Evolutionary conservation across 352 stramenopile genomes (phyloP).

Genomic region (Phytophthora citricola): DNA sequence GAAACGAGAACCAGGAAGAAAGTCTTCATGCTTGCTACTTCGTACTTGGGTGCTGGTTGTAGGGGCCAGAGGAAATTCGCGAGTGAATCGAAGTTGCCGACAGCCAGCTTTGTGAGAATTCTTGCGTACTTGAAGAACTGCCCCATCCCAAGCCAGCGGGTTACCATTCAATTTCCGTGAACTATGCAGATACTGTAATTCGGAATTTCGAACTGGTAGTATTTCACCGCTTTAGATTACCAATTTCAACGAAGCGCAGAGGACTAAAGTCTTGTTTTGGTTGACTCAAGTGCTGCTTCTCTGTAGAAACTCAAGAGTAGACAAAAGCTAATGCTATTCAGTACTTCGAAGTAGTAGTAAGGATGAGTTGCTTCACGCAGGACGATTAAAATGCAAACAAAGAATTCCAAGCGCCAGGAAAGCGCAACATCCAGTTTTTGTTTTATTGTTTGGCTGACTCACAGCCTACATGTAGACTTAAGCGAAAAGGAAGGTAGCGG

Average conservation of each 20-base stretch:
- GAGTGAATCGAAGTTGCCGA: constrained; percentile 10
- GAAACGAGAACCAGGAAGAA: constrained; percentile 18
- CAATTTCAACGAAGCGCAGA: too few relatives aligned
- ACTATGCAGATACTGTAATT: not conserved
- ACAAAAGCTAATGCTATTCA: too few relatives aligned
- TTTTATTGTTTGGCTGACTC: constrained; percentile 10
- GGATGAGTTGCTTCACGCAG: too few relatives aligned
- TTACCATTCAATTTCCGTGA: constrained; percentile 17
- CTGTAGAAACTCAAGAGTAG: too few relatives aligned
- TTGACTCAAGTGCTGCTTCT: too few relatives aligned
- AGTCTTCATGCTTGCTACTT: constrained; percentile 28
- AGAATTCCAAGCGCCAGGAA: constrained; percentile 5
- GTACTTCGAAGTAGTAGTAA: too few relatives aligned
- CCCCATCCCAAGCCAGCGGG: constrained; percentile 5
- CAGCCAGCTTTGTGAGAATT: not conserved
- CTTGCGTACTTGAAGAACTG: constrained; percentile 2
- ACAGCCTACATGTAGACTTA: not conserved
- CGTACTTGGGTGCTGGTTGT: not conserved
- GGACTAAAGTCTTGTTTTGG: too few relatives aligned
- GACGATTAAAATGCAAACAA: not conserved
- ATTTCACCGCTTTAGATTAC: too few relatives aligned
- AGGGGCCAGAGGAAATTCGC: constrained; percentile 10
- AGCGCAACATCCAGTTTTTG: constrained; percentile 5
- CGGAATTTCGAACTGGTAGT: too few relatives aligned
- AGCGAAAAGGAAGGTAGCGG: too few relatives aligned